Base-by-base conservation (phyloP, 495 filamentous ascomycete species). In the Rhypophila decipiens region DNA sequence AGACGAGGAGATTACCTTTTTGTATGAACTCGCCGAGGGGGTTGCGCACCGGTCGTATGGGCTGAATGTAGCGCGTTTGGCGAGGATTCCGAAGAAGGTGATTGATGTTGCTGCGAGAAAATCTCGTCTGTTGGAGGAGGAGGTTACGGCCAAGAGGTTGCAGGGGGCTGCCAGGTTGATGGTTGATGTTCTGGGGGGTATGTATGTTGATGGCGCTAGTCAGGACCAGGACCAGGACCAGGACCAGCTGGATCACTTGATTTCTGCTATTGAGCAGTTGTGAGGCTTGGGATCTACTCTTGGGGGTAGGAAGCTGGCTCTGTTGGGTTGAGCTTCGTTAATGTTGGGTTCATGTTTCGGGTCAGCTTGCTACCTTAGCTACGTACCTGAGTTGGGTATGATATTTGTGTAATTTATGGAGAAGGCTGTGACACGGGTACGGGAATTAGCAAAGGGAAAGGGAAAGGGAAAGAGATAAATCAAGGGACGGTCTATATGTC, bases 31-130 rank as follows among this genome's bases (percentile, higher is more conserved):
- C 2, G 82, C 77, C 3, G 87, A 91, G 49, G 94, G 94, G 0
- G 85, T 94, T 2, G 91, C 94, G 10, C 90, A 96, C 72, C 77
- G 93, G 11, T 89, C 83, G 27, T 99, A 99, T 58, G 93, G 93
- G 2, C 66, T 99, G 13, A 97, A 97, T 62, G 93, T 97, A 20
- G 93, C 93, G 5, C 72, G 87, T 23, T 61, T 99, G 42, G 94
- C 94, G 24, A 84, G 87, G 42, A 74, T 98, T 23, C 90, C 94
- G 4, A 68, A 74, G 12, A 65, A 75, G 13, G 81, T 96, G 24
- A 59, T 97, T 18, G 84, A 91, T 18, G 72, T 87, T 24, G 93
- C 94, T 9, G 80, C 77, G 18, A 62, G 74, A 44, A 95, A 94
- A 70, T 93, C 87, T 57, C 71, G 71, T 23, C 82, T 91, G 65